phyloP scores from a whole-genome alignment of 768 basidiomycete genomes.

The Hemileccinum rubropunctum region DNA sequence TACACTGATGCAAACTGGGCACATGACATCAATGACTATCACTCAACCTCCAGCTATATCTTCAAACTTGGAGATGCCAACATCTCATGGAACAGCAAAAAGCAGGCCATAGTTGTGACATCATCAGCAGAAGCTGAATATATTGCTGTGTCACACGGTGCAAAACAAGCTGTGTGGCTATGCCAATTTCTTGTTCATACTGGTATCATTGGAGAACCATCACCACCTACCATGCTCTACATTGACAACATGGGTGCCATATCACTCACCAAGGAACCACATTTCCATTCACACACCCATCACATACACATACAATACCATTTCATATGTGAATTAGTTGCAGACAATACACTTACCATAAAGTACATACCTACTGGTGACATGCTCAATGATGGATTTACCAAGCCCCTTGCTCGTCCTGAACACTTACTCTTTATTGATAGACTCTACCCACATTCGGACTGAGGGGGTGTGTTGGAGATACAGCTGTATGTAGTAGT shows the following conservation, averaged over 20 bases:
- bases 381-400: conserved; percentile 41
- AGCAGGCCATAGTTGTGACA: conserved; percentile 33
- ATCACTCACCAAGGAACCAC: conserved; percentile 32
- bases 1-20: background rate
- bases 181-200: background rate
- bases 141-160: conserved; percentile 22
- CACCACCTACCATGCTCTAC: background rate
- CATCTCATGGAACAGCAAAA: conserved; percentile 31
- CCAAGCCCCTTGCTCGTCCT: conserved; percentile 31
- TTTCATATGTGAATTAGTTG: conserved; percentile 36
- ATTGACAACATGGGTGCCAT: conserved; percentile 40
- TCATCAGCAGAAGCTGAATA: conserved; percentile 42
- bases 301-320: conserved; percentile 44
- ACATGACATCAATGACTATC: background rate
- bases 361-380: conserved; percentile 31
- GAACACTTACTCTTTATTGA: background rate
- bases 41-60: background rate
- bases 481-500: too few relatives aligned
- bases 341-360: conserved; percentile 23
- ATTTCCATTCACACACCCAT: conserved; percentile 36
- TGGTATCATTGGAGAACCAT: background rate
- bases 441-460: background rate
- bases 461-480: conserved; percentile 3
- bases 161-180: conserved; percentile 21
- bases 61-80: background rate